Base-by-base conservation (phyloP, 768 basidiomycete genomes). In the Naganishia randhawae region DNA sequence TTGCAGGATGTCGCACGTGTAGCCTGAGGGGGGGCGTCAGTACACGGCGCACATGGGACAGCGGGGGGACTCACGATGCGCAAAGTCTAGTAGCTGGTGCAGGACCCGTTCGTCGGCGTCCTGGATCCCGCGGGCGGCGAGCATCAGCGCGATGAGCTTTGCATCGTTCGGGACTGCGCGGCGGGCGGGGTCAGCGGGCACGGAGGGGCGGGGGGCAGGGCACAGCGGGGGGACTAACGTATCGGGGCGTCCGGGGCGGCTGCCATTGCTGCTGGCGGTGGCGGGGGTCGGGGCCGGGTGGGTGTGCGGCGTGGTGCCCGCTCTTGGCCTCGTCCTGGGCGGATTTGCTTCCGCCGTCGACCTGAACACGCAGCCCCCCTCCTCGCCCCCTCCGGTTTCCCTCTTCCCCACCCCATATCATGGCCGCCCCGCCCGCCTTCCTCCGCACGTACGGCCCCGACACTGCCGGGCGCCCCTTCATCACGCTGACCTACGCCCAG, bases 401-500 rank as follows among this genome's bases (percentile, higher is more conserved):
- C 19, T 61, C 22, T 27, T 35, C 57, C 16, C 25, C 37, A 25
- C 57, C 25, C 1, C 22, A 37, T 41, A 55, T 17, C 3, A 61
- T 61, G 57, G 11, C 57, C 2, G 37, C 57, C 4, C 57, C 57
- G 25, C 37, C 39, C n/a, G n/a, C n/a, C 37, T 61, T 61, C 39
- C 57, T 61, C 57, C 16, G n/a, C 39, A n/a, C 57, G 22, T 39
- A 39, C 29, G 41, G 39, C n/a, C 57, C 57, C n/a, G 37, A 61
- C 25, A 22, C 14, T 5, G 9, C 57, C 35, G 35, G 61, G 6
- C n/a, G n/a, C n/a, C 77, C 79, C 1, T 74, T 75, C 61, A 75
- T 83, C 39, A 83, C 82, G 3, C 67, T 82, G 22, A 83, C 82
- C 19, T 83, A 81, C 73, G 82, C 83, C 13, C 83, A 83, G 62